These are phyloP conservation scores for Austroboletus olivaceoglutinosus DNA, from an alignment of 1,284 basidiomycete genomes.

Conservation along the genomic window DNA sequence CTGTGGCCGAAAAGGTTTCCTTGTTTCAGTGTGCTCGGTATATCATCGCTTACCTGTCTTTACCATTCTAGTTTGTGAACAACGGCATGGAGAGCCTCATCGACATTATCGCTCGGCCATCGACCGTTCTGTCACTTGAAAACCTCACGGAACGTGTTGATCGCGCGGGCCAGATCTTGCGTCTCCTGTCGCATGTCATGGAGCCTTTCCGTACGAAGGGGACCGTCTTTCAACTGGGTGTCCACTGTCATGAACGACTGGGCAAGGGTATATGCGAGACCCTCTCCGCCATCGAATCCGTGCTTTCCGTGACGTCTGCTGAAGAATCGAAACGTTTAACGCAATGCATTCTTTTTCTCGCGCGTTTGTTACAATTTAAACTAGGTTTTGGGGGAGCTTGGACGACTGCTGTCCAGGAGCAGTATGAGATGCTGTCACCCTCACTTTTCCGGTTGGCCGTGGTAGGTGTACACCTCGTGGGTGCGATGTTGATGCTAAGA, in stretches of 20 bases:
- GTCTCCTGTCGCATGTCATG: slow-evolving; percentile 65
- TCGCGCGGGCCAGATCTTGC: slow-evolving; percentile 64
- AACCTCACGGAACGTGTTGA: slow-evolving; percentile 42
- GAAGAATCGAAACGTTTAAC: slow-evolving; percentile 21
- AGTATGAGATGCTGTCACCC: slow-evolving; percentile 44
- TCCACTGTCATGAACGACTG: slow-evolving; percentile 54
- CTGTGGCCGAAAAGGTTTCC: slow-evolving; percentile 64
- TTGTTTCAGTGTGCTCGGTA: neutral
- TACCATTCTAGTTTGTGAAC: slow-evolving; percentile 60
- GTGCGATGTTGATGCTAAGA: slow-evolving; percentile 8
- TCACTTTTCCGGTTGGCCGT: slow-evolving; percentile 53
- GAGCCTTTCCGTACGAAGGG: slow-evolving; percentile 55
- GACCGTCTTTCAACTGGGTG: slow-evolving; percentile 48
- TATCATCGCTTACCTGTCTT: neutral
- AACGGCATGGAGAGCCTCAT: slow-evolving; percentile 67
- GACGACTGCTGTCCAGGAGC: slow-evolving; percentile 51
- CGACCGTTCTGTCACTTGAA: slow-evolving; percentile 27
- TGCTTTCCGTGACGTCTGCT: slow-evolving; percentile 27
- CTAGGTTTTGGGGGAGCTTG: slow-evolving; percentile 62
- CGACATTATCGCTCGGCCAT: slow-evolving; percentile 48
- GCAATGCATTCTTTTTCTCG: slow-evolving; percentile 48
- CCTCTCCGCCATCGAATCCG: slow-evolving; percentile 42
- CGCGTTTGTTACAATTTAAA: slow-evolving; percentile 69
- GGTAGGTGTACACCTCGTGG: slow-evolving; percentile 41
- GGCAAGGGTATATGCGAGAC: slow-evolving; percentile 46